Base-by-base conservation (phyloP, 352 stramenopile genomes). In the Phytopythium delawarense region DNA sequence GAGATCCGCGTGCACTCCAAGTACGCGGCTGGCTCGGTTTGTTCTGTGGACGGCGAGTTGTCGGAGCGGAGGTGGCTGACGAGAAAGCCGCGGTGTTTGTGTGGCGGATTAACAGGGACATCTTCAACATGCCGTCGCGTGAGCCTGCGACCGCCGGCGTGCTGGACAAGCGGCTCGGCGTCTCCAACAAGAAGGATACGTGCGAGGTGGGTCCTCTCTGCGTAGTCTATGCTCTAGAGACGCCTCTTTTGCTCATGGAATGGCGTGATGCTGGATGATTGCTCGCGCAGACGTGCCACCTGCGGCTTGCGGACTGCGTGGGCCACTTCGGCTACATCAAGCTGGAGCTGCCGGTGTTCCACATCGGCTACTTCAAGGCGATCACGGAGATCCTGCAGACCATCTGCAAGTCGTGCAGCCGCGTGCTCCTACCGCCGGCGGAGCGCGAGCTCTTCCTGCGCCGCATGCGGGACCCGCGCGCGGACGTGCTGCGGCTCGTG, bases 341-440 rank as follows among this genome's bases (percentile, higher is more conserved):
- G 57, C 75, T 99, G 37, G 92, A 96, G 66, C 87, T 99, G 37
- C 98, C 98, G 0, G 97, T 99, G 59, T 99, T 99, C 74, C 98
- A 99, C 80, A 99, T 99, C 75, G 98, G 98, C 7, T 99, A 98
- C 75, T 98, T 99, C 70, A 99, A 99, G 64, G 94, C 98, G 65
- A 99, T 97, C 53, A 90, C 99, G 15, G 91, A 97, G 57, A 91
- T 99, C 20, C 74, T 99, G 37, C 97, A 99, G 72, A 99, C 96
- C 69, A 98, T 99, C 55, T 99, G 98, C 68, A 96, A 96, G 75
- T 88, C 81, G 21, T 99, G 98, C 75, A 98, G 87, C 23, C 78
- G 96, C 35, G 92, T 99, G 13, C 69, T 99, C 39, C 67, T 99
- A 23, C 69, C 81, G 12, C 86, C 95, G n/a, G 67, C 74, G 7